Percentiles rank a stretch among this genome's conserved stretches.
phyloP scores from a whole-genome alignment of 2,329 filamentous ascomycete genomes.

The Colletotrichum somersetense region DNA sequence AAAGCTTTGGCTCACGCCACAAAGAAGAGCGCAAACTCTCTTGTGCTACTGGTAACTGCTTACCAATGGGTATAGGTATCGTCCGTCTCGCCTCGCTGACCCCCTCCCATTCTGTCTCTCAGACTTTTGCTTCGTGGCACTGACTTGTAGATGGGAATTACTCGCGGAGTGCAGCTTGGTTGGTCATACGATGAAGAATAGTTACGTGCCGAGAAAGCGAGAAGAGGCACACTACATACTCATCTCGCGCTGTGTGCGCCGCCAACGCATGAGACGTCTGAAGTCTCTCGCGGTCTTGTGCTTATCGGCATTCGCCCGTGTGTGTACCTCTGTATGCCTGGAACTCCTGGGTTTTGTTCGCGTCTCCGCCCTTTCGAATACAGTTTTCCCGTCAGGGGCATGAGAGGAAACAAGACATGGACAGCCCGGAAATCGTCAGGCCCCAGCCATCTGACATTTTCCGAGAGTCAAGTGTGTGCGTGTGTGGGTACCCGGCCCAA shows the following conservation, averaged over 20 bases:
- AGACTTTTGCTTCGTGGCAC: background rate
- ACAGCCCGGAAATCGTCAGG: background rate
- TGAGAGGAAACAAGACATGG: background rate
- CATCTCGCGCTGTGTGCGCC: slow-evolving; percentile 9
- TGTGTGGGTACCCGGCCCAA: background rate
- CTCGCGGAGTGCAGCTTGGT: background rate
- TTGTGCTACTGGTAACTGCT: background rate
- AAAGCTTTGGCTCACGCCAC: background rate
- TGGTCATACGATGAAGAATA: background rate
- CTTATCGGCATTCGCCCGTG: background rate
- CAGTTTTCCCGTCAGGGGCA: background rate
- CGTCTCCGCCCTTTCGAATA: background rate
- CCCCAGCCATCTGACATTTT: background rate
- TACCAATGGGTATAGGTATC: background rate
- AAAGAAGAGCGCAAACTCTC: background rate
- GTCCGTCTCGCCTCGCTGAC: background rate
- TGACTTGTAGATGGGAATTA: background rate
- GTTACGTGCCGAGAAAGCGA: slow-evolving; percentile 3
- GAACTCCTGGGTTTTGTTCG: background rate
- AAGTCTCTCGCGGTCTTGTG: background rate
- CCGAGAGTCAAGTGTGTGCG: background rate
- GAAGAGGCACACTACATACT: slow-evolving; percentile 16
- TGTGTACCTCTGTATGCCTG: background rate
- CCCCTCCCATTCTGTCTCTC: no score
- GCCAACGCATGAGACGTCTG: slow-evolving; percentile 23